Conservation (phyloP, 2,329 filamentous ascomycete genomes). For the Pyricularia sp. region DNA sequence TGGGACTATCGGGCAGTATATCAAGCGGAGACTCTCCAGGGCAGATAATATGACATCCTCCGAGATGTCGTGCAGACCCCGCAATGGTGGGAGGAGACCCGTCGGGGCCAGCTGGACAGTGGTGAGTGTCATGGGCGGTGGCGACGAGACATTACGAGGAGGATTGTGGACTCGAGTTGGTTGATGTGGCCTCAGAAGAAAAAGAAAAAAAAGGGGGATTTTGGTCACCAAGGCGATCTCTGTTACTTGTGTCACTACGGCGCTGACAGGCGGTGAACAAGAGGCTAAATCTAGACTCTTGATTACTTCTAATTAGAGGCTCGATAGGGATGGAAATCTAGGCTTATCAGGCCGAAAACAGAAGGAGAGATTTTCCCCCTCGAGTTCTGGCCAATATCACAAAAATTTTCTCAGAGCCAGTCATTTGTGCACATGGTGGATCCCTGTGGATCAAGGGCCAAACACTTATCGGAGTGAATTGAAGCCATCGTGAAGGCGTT, state of each 20-base stretch:
- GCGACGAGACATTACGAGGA: background rate
- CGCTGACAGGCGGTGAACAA: background rate
- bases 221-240: background rate
- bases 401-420: background rate
- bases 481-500: slow-evolving; percentile 2
- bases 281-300: background rate
- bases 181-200: background rate
- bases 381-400: background rate
- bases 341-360: background rate
- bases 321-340: background rate
- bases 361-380: background rate
- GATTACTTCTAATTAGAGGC: background rate
- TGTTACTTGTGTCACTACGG: background rate
- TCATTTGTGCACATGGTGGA: slow-evolving; percentile 3
- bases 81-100: background rate
- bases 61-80: background rate
- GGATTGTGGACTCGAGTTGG: background rate
- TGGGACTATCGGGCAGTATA: slow-evolving; percentile 3
- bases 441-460: background rate
- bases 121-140: slow-evolving; percentile 1
- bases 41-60: background rate
- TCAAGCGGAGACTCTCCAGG: background rate
- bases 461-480: background rate
- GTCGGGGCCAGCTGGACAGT: slow-evolving; percentile 2
- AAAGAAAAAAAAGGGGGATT: background rate